Evolutionary conservation across 2,329 filamentous ascomycete genomes (phyloP), one percentile per base, ranked within the genome.

Genomic region (Sporothrix pallida): DNA sequence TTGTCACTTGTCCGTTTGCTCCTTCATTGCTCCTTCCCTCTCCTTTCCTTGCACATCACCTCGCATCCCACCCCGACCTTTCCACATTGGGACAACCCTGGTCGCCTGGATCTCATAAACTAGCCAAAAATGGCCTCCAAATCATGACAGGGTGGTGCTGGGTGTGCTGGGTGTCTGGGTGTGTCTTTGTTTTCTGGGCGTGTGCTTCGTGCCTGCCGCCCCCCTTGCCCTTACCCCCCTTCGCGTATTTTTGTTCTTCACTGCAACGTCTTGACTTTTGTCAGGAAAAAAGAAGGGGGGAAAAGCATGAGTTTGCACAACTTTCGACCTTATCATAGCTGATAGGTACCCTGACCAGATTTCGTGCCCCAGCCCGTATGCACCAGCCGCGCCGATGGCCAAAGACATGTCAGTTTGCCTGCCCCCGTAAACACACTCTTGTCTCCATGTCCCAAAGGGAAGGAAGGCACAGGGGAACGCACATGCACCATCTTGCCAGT

Each of bases 41-140:
- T 23, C 42, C 48, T 13, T 17, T 65, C 48, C 13, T 48, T n/a
- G 13, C 15, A 6, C 37, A 15, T 71, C 54, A 37, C 50, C 31
- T 26, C 20, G n/a, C 42, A 26, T 48, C 62, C 62, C 62, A 20
- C 62, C 62, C 62, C 26, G 44, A 52, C 65, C 46, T 68, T 68
- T 23, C 65, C 46, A 12, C 6, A 37, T 68, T 68, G 23, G 46
- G 65, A 68, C 65, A 52, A n/a, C 23, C 65, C 65, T 68, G 23
- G 65, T 68, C 65, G 46, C 26, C 26, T 50, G 20, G 46, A 67
- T 67, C 62, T 67, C 62, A 67, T 26, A 20, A 67, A 68, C 65
- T 52, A 68, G 65, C 65, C 65, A 68, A 17, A 68, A 52, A 37
- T 52, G 65, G 65, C 46, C 23, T 37, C 44, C 23, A 52, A 68